Evolutionary conservation across 2,329 filamentous ascomycete species (phyloP).

Genomic region (Fusarium secorum): DNA sequence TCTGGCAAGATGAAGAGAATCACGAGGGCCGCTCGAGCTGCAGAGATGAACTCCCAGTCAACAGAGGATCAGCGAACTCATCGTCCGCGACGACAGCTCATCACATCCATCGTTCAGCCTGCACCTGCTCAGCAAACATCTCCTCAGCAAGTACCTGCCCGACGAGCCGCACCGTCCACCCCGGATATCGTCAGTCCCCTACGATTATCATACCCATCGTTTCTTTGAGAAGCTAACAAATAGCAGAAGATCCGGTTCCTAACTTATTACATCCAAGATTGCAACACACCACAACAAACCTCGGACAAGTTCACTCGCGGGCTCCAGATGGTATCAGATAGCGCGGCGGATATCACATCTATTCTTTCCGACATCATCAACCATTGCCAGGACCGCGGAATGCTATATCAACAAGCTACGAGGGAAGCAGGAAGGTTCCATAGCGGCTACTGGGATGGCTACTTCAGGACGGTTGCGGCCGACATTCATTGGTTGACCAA

Average conservation of each 20-base stretch:
- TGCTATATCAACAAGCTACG: background rate
- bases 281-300: background rate
- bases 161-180: background rate
- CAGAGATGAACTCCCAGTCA: background rate
- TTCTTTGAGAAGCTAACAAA: background rate
- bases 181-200: background rate
- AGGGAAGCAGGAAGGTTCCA: background rate
- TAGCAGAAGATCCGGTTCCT: background rate
- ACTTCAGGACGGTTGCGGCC: background rate
- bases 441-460: background rate
- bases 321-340: background rate
- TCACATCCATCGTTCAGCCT: background rate
- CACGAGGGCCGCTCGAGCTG: background rate
- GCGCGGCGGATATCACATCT: background rate
- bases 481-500: background rate
- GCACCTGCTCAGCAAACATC: background rate
- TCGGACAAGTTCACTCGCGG: background rate
- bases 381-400: rapidly evolving
- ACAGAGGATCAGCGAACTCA: background rate
- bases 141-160: background rate
- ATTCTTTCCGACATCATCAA: background rate
- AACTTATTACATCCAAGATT: background rate
- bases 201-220: rapidly evolving
- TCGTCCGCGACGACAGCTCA: background rate
- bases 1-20: background rate